Percentiles rank a stretch among this genome's conserved stretches.
These are phyloP conservation scores for Xanthoconium stramineum DNA, from an alignment of 768 basidiomycete species.

Conservation along the genomic window DNA sequence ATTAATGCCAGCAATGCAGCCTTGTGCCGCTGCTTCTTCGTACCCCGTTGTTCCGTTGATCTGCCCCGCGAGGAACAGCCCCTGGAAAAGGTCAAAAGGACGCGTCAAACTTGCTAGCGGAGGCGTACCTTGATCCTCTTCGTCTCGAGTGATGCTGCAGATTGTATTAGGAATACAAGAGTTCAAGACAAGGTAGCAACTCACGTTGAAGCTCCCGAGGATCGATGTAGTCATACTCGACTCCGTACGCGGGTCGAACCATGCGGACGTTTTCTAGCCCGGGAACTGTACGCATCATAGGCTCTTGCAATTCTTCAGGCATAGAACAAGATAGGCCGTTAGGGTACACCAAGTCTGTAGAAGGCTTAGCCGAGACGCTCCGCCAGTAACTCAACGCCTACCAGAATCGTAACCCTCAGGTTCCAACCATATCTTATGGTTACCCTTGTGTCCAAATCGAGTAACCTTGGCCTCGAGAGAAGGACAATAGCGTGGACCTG, in stretches of 20 bases:
- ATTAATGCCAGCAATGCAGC: constrained; percentile 83
- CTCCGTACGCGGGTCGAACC: constrained; percentile 84
- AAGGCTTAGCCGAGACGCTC: neutral
- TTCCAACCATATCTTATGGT: constrained; percentile 84
- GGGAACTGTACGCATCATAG: constrained; percentile 79
- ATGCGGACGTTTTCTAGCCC: constrained; percentile 85
- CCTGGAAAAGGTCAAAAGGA: constrained; percentile 36
- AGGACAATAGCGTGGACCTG: constrained; percentile 90
- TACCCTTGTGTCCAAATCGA: constrained; percentile 67
- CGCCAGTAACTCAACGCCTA: constrained; percentile 23
- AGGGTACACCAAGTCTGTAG: constrained; percentile 79
- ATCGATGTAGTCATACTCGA: constrained; percentile 91
- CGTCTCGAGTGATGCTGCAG: constrained; percentile 75
- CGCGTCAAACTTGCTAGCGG: neutral
- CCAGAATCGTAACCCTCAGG: constrained; percentile 91
- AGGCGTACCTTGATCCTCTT: constrained; percentile 65
- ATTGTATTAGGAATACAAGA: neutral
- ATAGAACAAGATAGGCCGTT: constrained; percentile 87
- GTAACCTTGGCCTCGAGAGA: constrained; percentile 85
- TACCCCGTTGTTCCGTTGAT: constrained; percentile 95
- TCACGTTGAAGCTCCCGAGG: constrained; percentile 72
- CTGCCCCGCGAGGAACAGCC: constrained; percentile 85
- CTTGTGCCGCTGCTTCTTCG: constrained; percentile 92
- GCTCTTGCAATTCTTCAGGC: constrained; percentile 80
- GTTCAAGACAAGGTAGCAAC: constrained; percentile 25